Conservation (phyloP, 2,329 filamentous ascomycete genomes). For the Penicillium sp. region DNA sequence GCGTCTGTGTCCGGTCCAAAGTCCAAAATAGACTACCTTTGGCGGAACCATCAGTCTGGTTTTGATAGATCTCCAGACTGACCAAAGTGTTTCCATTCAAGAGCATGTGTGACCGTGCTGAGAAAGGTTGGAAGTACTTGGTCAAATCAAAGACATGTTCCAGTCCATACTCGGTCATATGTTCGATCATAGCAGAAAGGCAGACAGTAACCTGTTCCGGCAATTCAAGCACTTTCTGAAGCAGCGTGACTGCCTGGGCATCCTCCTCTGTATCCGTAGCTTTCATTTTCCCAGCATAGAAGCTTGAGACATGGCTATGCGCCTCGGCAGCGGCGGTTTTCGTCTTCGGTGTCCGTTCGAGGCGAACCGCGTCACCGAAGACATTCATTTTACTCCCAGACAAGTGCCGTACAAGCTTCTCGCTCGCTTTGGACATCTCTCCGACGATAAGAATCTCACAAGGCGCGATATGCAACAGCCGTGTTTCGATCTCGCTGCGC, state of each 20-base stretch:
- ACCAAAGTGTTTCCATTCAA: conserved; percentile 93
- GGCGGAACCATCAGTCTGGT: conserved; percentile 81
- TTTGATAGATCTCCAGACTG: conserved; percentile 93
- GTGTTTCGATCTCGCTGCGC: conserved; percentile 92
- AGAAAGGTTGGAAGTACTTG: conserved; percentile 96
- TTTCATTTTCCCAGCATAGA: conserved; percentile 86
- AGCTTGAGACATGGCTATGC: conserved; percentile 85
- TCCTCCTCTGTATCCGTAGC: conserved; percentile 56
- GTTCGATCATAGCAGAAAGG: conserved; percentile 92
- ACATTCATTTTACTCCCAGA: conserved; percentile 88
- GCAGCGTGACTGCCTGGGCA: conserved; percentile 63
- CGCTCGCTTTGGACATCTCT: conserved; percentile 82
- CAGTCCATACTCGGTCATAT: conserved; percentile 86
- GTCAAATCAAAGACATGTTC: conserved; percentile 96
- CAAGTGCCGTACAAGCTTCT: conserved; percentile 88
- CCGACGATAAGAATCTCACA: conserved; percentile 95
- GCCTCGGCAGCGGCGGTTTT: conserved; percentile 84
- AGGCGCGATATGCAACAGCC: conserved; percentile 91
- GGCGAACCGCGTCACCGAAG: conserved; percentile 84
- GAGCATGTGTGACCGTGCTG: conserved; percentile 90
- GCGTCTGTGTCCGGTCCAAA: conserved; percentile 85
- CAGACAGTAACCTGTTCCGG: conserved; percentile 87
- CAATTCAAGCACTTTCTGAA: conserved; percentile 84
- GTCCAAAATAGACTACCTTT: conserved; percentile 96
- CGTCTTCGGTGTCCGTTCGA: conserved; percentile 74